Evolutionary conservation across 306 rosid species (phyloP).

Genomic region (Begonia fuchsioides): DNA sequence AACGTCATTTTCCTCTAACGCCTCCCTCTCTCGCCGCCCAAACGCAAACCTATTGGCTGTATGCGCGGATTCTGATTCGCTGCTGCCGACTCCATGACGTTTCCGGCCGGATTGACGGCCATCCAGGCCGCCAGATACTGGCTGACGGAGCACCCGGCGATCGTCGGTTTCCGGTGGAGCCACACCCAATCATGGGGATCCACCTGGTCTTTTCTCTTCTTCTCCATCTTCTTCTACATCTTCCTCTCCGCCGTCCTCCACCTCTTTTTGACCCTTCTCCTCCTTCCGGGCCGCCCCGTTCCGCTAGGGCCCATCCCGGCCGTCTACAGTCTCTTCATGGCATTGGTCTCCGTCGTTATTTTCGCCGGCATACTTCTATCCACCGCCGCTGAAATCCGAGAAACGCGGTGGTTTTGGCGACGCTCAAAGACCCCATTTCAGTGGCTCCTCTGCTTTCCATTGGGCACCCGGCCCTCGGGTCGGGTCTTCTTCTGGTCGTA

Average conservation of each 20-base stretch:
- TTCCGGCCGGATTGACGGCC: slow-evolving; percentile 10
- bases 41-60: not conserved
- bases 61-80: slow-evolving; percentile 2
- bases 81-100: slow-evolving; percentile 8
- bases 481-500: slow-evolving; percentile 99
- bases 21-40: too few relatives aligned
- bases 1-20: too few relatives aligned
- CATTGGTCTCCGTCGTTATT: slow-evolving; percentile 46
- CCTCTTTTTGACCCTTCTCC: slow-evolving; percentile 18
- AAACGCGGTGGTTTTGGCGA: slow-evolving; percentile 86
- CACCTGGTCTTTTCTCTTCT: slow-evolving; percentile 76
- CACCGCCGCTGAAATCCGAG: slow-evolving; percentile 66
- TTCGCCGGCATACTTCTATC: slow-evolving; percentile 68
- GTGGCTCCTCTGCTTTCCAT: slow-evolving; percentile 89
- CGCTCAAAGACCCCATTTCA: slow-evolving; percentile 70
- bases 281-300: slow-evolving; percentile 23
- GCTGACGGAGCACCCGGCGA: slow-evolving; percentile 80
- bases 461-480: slow-evolving; percentile 80
- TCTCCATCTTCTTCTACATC: slow-evolving; percentile 41
- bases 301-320: slow-evolving; percentile 86
- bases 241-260: slow-evolving; percentile 31
- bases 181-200: slow-evolving; percentile 63
- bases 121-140: slow-evolving; percentile 34
- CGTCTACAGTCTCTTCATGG: slow-evolving; percentile 48
- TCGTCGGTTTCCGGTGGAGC: slow-evolving; percentile 78